phyloP scores from a whole-genome alignment of 345 rosid species.

The Aquilaria malaccensis region DNA sequence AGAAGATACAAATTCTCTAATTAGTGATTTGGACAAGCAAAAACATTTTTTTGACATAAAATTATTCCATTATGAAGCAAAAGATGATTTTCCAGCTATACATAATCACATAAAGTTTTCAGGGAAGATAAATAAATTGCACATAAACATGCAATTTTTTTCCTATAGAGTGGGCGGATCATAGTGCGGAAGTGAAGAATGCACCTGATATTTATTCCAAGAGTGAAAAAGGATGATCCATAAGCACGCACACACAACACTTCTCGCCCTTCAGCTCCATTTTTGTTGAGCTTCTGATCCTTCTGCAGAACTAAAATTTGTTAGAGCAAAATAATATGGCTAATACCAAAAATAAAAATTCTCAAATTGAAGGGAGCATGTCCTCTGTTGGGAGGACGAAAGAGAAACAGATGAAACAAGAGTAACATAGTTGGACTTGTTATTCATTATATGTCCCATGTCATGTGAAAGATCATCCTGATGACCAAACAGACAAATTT shows the following conservation, averaged over 20 bases:
- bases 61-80: background rate
- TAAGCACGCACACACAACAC: slow-evolving; percentile 78
- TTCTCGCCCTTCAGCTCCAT: slow-evolving; percentile 58
- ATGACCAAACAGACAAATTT: too few relatives aligned
- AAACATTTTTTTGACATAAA: background rate
- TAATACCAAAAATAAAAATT: slow-evolving; percentile 10
- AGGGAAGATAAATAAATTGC: background rate
- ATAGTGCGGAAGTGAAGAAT: background rate
- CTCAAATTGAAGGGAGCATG: background rate
- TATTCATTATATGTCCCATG: background rate
- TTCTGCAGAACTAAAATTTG: slow-evolving; percentile 37
- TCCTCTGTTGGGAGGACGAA: background rate
- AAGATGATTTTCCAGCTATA: background rate
- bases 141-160: too few relatives aligned
- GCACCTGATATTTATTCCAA: slow-evolving; percentile 90
- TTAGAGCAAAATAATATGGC: slow-evolving; percentile 6
- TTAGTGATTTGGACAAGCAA: too few relatives aligned
- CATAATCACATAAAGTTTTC: background rate
- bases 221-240: slow-evolving; percentile 80
- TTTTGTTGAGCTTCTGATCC: slow-evolving; percentile 29
- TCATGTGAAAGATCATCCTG: too few relatives aligned
- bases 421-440: background rate
- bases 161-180: too few relatives aligned
- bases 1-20: too few relatives aligned
- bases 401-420: background rate